Evolutionary conservation across 2,329 filamentous ascomycete genomes (phyloP).

Genomic region (Colletotrichum eremochloae): DNA sequence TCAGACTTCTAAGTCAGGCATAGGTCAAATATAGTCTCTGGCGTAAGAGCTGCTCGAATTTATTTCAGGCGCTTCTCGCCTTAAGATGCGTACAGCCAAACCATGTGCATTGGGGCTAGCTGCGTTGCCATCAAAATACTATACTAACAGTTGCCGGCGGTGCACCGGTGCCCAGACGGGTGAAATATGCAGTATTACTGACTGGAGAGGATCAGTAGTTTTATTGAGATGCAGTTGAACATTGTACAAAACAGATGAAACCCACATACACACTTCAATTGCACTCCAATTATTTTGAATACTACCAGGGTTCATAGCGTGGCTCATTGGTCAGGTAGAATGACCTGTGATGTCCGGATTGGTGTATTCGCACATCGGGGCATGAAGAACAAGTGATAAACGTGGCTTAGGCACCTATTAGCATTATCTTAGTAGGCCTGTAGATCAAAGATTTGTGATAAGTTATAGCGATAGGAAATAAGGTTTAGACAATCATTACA

Average conservation of each 20-base stretch:
- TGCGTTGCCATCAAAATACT: background rate
- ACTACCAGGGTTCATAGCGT: background rate
- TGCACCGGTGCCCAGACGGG: background rate
- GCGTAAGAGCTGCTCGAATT: too few species aligned
- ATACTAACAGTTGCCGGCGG: background rate
- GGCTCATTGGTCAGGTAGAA: background rate
- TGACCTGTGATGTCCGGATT: background rate
- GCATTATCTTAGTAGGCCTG: background rate
- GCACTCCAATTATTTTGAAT: background rate
- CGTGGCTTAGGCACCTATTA: background rate
- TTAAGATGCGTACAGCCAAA: background rate
- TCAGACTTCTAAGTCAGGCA: too few species aligned
- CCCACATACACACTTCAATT: too few species aligned
- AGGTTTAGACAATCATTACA: background rate
- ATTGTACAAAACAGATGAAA: too few species aligned
- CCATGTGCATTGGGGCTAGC: background rate
- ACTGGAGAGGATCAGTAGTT: too few species aligned
- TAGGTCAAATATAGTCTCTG: too few species aligned
- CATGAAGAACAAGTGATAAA: background rate
- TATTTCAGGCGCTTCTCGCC: accelerated
- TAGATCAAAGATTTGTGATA: background rate
- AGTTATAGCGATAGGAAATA: background rate
- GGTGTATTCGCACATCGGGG: background rate
- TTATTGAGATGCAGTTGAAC: too few species aligned
- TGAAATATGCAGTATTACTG: background rate